Percentiles rank a stretch among this genome's conserved stretches.
Conservation (phyloP, 805 yeast genomes). For the Blastobotrys peoriensis region DNA sequence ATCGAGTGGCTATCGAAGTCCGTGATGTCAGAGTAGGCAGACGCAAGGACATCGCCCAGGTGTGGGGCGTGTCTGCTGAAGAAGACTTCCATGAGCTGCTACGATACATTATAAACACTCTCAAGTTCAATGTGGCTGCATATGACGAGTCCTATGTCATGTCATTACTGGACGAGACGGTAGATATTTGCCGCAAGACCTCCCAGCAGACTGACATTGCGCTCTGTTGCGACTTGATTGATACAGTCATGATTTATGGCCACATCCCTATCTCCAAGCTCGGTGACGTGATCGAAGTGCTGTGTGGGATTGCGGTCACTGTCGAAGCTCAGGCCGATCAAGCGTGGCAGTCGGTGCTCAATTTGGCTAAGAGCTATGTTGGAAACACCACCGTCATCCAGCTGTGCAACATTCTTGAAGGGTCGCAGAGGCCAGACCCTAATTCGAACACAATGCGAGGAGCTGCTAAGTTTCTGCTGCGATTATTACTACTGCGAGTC, state of each 20-base stretch:
- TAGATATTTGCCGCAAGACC: constrained; percentile 37
- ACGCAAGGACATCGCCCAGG: constrained; percentile 22
- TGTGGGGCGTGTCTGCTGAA: constrained; percentile 27
- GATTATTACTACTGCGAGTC: constrained; percentile 16
- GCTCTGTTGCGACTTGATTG: constrained; percentile 38
- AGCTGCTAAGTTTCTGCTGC: constrained; percentile 29
- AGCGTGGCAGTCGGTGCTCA: constrained; percentile 36
- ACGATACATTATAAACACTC: constrained; percentile 37
- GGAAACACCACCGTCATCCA: constrained; percentile 31
- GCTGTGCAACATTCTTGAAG: constrained; percentile 30
- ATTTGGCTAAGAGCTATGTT: constrained; percentile 35
- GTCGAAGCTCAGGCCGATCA: constrained; percentile 33
- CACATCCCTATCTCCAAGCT: constrained; percentile 39
- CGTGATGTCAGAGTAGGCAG: constrained; percentile 28
- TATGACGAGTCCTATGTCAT: constrained; percentile 38
- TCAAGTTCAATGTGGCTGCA: constrained; percentile 42
- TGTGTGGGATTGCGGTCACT: constrained; percentile 40
- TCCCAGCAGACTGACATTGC: constrained; percentile 33
- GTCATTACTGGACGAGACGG: constrained; percentile 31
- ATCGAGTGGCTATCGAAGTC: constrained; percentile 25
- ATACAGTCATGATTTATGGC: constrained; percentile 41
- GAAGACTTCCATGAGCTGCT: constrained; percentile 30
- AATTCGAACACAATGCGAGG: constrained; percentile 32
- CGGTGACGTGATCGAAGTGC: constrained; percentile 35
- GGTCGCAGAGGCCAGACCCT: constrained; percentile 20